A percentile compares a stretch with the other conserved stretches of the same genome.
These are phyloP conservation scores for Primulina eburnea DNA, from an alignment of 257 asterid species.

Conservation along the genomic window DNA sequence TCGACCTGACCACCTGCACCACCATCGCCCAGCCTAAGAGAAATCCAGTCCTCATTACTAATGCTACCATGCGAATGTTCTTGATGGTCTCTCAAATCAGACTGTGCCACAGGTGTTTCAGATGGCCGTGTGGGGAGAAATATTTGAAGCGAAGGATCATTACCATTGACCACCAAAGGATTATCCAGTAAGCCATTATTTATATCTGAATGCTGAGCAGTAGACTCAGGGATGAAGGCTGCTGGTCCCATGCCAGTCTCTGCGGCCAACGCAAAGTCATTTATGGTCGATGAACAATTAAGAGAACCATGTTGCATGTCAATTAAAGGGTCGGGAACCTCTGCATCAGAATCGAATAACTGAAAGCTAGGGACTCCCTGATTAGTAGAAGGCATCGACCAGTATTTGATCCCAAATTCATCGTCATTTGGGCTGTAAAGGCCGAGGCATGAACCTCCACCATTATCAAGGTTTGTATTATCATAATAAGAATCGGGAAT, in stretches of 20 bases:
- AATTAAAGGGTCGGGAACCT: slow-evolving; percentile 57
- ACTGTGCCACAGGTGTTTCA: slow-evolving; percentile 47
- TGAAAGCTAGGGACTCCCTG: slow-evolving; percentile 81
- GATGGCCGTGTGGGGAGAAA: slow-evolving; percentile 89
- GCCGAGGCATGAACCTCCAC: slow-evolving; percentile 50
- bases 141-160: slow-evolving; percentile 88
- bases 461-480: slow-evolving; percentile 43
- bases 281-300: slow-evolving; percentile 52
- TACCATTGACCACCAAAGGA: slow-evolving; percentile 59
- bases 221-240: slow-evolving; percentile 48
- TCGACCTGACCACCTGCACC: slow-evolving; percentile 42
- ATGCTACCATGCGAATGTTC: slow-evolving; percentile 60
- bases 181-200: slow-evolving; percentile 69
- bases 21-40: slow-evolving; percentile 84
- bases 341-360: slow-evolving; percentile 77
- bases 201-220: slow-evolving; percentile 37
- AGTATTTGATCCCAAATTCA: slow-evolving; percentile 62
- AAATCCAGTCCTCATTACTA: slow-evolving; percentile 74
- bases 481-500: slow-evolving; percentile 60
- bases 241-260: slow-evolving; percentile 58
- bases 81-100: slow-evolving; percentile 52
- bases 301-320: slow-evolving; percentile 56
- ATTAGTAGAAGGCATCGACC: slow-evolving; percentile 73
- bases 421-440: slow-evolving; percentile 57
- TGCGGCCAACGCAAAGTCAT: slow-evolving; percentile 45